Base-by-base conservation (phyloP, 139 green algal species). In the Coelastrella sp. region DNA sequence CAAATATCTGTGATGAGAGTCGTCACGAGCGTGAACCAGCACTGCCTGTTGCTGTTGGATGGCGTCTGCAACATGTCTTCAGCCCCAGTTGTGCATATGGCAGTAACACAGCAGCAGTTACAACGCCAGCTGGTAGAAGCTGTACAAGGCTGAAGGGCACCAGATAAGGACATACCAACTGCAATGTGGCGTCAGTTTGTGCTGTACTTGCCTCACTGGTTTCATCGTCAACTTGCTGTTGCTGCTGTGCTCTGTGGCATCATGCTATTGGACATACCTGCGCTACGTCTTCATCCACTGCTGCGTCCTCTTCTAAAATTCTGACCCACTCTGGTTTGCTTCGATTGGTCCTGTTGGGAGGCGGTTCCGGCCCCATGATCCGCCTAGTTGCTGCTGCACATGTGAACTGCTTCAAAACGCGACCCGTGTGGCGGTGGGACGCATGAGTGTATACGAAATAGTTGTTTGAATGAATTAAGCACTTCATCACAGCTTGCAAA, bases 261-360 rank as follows among this genome's bases (percentile, higher is more conserved):
- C 63, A 14, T 70, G 63, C 63, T 9, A 17, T 22, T 7, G 63
- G 63, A 8, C 24, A 11, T 7, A 76, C 68, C 68, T 76, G 68
- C 7, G 92, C 91, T 14, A 95, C 92, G 7, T 94, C 94, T 7
- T 93, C 91, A 88, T 96, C 94, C 0, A 93, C 87, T 65, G 92
- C 91, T 24, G 92, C 94, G 90, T 96, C 94, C 70, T 94, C 93
- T 82, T 95, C 93, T 74, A 96, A 74, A 22, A 95, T 91, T 20
- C 84, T 68, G 27, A 92, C 89, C 89, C 89, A 92, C 17, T 89
- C 89, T 0, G 89, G 89, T n/a, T 91, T 91, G 58, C 80, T 49
- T 14, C 68, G 82, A n/a, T 91, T 91, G 25, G 58, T 10, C 24
- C 35, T 27, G n/a, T 12, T 65, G 7, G 75, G 17, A 19, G 87